Evolutionary conservation across 345 rosid genomes (phyloP).

Genomic region (Iberis pinnata): DNA sequence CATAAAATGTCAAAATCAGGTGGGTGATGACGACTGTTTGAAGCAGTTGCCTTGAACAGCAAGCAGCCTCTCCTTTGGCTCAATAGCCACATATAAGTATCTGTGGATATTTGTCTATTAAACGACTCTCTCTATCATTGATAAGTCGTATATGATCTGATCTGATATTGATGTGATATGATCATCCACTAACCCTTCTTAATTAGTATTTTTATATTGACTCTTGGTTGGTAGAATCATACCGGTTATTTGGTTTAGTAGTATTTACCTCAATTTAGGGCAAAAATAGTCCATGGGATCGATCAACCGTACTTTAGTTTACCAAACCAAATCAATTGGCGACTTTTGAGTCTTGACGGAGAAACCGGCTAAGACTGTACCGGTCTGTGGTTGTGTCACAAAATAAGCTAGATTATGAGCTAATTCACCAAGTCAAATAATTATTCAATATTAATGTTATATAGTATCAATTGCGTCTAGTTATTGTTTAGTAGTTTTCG

Average conservation of each 20-base stretch:
- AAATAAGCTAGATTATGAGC: slow-evolving; percentile 1
- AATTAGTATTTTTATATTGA: slow-evolving; percentile 16
- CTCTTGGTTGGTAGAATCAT: slow-evolving; percentile 19
- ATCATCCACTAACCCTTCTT: slow-evolving; percentile 23
- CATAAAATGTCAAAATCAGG: slow-evolving; percentile 25
- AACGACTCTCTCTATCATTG: slow-evolving; percentile 33
- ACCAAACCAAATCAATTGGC: too few species aligned
- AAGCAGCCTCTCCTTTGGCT: slow-evolving; percentile 31
- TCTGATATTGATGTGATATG: too few species aligned
- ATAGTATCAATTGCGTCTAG: neutral
- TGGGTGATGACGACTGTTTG: slow-evolving; percentile 28
- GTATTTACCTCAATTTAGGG: neutral
- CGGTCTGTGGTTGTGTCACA: slow-evolving; percentile 1
- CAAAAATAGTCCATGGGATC: too few species aligned
- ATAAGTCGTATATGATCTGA: slow-evolving; percentile 29
- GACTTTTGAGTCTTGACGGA: too few species aligned
- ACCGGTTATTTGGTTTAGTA: neutral
- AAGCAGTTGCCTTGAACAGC: slow-evolving; percentile 29
- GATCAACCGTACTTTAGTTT: too few species aligned
- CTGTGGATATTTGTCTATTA: slow-evolving; percentile 12
- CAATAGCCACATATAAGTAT: slow-evolving; percentile 27
- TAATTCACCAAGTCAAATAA: slow-evolving; percentile 17
- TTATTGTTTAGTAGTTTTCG: slow-evolving; percentile 9
- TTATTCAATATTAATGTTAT: neutral
- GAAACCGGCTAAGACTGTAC: too few species aligned